These are phyloP conservation scores for Zelonia costaricensis DNA, from an alignment of 208 protist genomes.

Conservation along the genomic window DNA sequence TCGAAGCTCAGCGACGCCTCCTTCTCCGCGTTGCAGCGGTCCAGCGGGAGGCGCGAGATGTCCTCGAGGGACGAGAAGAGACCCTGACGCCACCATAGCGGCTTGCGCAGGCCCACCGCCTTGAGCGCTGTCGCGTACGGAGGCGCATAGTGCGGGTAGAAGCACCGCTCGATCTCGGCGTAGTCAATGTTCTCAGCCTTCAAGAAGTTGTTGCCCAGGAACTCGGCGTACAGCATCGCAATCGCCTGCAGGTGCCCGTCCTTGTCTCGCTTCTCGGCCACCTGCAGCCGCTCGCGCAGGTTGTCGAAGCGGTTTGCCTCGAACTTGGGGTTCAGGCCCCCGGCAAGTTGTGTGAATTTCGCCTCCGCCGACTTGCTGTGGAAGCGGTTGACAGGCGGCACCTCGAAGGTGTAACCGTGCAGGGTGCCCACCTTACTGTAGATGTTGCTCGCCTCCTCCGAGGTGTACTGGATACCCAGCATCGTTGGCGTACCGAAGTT, in stretches of 20 bases:
- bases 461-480: constrained; percentile 75
- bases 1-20: constrained; percentile 69
- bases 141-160: constrained; percentile 78
- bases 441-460: constrained; percentile 67
- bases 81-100: constrained; percentile 70
- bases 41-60: constrained; percentile 83
- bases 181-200: constrained; percentile 59
- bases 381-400: constrained; percentile 78
- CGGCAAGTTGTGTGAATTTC: constrained; percentile 76
- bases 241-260: constrained; percentile 79
- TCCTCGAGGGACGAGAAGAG: constrained; percentile 76
- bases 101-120: constrained; percentile 59
- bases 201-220: constrained; percentile 73
- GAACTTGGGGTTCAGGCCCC: constrained; percentile 73
- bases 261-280: constrained; percentile 66
- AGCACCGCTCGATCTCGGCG: constrained; percentile 78
- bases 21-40: constrained; percentile 66
- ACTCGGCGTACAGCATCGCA: constrained; percentile 82
- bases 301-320: constrained; percentile 79
- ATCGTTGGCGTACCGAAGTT: constrained; percentile 52
- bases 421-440: constrained; percentile 76
- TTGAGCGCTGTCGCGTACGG: constrained; percentile 52
- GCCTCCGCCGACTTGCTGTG: constrained; percentile 76
- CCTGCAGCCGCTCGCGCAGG: constrained; percentile 73
- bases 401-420: constrained; percentile 79